phyloP scores from a whole-genome alignment of 2,329 filamentous ascomycete genomes.

The Ilyonectria mors-panacis region DNA sequence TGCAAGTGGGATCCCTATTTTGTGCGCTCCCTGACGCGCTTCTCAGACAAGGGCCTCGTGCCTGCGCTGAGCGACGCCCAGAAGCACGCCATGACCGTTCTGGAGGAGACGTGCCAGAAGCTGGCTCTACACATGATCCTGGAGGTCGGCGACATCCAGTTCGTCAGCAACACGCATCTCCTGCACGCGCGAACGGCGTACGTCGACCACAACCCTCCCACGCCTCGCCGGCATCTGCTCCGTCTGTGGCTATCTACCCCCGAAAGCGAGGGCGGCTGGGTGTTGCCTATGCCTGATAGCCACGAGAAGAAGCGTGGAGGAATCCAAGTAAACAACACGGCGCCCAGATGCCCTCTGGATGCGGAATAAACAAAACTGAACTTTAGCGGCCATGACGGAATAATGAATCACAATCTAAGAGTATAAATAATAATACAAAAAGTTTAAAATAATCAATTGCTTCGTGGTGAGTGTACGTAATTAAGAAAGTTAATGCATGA shows the following conservation, averaged over 20 bases:
- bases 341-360: conserved; percentile 82
- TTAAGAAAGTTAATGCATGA: too few relatives aligned
- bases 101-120: conserved; percentile 80
- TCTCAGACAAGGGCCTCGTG: conserved; percentile 80
- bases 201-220: conserved; percentile 74
- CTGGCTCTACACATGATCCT: conserved; percentile 87
- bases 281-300: conserved; percentile 84
- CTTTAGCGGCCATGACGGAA: conserved; percentile 31
- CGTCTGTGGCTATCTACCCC: conserved; percentile 88
- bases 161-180: conserved; percentile 84
- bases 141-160: conserved; percentile 91
- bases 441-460: background rate
- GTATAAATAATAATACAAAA: conserved; percentile 13
- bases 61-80: conserved; percentile 81
- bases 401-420: conserved; percentile 23
- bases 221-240: conserved; percentile 83
- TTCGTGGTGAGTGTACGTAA: background rate
- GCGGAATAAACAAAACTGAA: conserved; percentile 71
- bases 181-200: conserved; percentile 88
- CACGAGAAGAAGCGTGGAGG: conserved; percentile 89
- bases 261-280: conserved; percentile 87
- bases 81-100: conserved; percentile 71
- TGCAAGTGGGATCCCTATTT: conserved; percentile 95
- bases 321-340: conserved; percentile 87
- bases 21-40: conserved; percentile 81